Base-by-base conservation (phyloP, 2,329 filamentous ascomycete species). In the Neospermospora avenae region DNA sequence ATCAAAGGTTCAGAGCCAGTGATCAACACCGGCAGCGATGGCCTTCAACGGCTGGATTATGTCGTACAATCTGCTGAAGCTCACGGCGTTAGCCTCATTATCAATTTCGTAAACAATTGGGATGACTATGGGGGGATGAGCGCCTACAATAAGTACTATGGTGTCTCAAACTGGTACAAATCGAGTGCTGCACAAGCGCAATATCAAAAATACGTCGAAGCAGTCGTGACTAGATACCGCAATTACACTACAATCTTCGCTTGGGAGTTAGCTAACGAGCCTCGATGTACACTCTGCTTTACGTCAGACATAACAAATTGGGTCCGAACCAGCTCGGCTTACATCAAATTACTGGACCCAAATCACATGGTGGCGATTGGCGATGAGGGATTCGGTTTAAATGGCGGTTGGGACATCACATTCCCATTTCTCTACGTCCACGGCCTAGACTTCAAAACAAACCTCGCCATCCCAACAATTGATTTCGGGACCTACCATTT, bases 81-180 rank as follows among this genome's bases (percentile, higher is more conserved):
- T 57, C 77, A 81, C 57, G 82, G 81, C 3, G 77, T 89, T 65
- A 86, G 86, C 71, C 75, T 88, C 4, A 85, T 89, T 62, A 81
- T 86, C 69, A 81, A 84, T 65, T 84, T 88, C 45, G 83, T 88
- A 58, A 89, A 89, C 74, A 84, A 89, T 74, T 90, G 86, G 85
- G 77, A 77, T 48, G 87, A 89, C 68, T 88, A 87, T 45, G 85
- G 85, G 28, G 85, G 85, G 51, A 86, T 87, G 74, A 76, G 77
- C 11, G 81, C 81, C 1, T 87, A 87, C 66, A 78, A 79, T 46
- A 75, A 72, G 11, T 81, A 80, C 11, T 86, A 82, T 58, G 84
- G 82, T 41, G 80, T 56, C 14, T 64, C 68, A 8, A 75, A 11
- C 7, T 89, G 84, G 81, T 89, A 86, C 74, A 83, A 78, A 14